Evolutionary conservation across 495 filamentous ascomycete genomes (phyloP), one percentile per base, ranked within the genome.

Genomic region (Hypoxylon fragiforme): DNA sequence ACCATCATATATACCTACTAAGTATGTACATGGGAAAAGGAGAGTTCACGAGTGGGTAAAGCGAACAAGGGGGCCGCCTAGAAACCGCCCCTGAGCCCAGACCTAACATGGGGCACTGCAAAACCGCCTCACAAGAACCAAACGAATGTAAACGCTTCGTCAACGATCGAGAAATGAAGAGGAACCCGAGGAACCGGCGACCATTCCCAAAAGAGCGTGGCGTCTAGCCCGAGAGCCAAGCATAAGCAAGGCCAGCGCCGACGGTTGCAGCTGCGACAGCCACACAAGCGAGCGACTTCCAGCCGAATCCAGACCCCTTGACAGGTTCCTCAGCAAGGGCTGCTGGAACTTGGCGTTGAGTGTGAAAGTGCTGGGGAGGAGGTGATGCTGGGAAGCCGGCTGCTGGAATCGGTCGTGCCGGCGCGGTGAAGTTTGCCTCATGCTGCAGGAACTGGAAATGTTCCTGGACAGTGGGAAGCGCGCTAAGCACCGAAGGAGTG

Each of bases 231-330:
- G 57, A 55, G 11, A 61, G 19, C 50, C 50, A 61, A 45, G 54
- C 54, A 26, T 61, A 61, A 8, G 57, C 57, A 12, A 61, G 30
- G 11, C 57, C 51, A 20, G 57, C 57, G 5, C 50, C 51, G 9
- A 61, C 31, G 8, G 51, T 31, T 7, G 57, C 57, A 35, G 57
- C 50, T 2, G 50, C 47, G 30, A 44, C 57, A 15, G 50, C 57
- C 24, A 61, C 51, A 51, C 50, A 55, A 37, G 57, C 57, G 31
- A 61, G 38, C 3, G 50, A 55, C 46, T 61, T 61, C 57, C 57
- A 61, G 21, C 51, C 57, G 31, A 61, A 51, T 3, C 50, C 51
- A 1, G 35, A 36, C 37, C 15, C 42, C 19, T 20, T 14, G 0
- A 14, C 2, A 12, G 38, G 31, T 26, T 46, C 50, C 35, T 54